phyloP scores from a whole-genome alignment of 139 green algal species.

The Chlorella ohadii region DNA sequence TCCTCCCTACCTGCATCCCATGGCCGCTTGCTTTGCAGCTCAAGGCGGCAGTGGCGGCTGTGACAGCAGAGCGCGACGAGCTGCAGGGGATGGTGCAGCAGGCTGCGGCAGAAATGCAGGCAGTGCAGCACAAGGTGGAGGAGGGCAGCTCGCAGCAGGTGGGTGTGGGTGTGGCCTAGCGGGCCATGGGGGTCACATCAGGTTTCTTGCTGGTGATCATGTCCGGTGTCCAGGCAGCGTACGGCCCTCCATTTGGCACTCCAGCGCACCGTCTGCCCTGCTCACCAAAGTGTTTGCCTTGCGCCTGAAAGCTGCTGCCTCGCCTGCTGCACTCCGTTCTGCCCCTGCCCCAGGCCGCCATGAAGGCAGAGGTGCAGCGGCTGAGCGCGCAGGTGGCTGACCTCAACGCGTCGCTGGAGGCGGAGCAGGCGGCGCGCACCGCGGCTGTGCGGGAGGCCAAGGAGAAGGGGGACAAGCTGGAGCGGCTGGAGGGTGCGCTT shows the following conservation, averaged over 20 bases:
- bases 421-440: background rate
- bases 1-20: too few species aligned
- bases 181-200: too few species aligned
- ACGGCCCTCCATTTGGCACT: too few species aligned
- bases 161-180: background rate
- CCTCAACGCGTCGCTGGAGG: slow-evolving; percentile 22
- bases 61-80: slow-evolving; percentile 41
- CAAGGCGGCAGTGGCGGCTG: slow-evolving; percentile 54
- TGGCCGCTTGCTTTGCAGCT: too few species aligned
- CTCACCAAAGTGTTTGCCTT: too few species aligned
- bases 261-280: too few species aligned
- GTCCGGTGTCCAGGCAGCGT: too few species aligned
- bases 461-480: slow-evolving; percentile 42
- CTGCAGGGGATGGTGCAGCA: slow-evolving; percentile 48
- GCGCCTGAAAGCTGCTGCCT: too few species aligned
- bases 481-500: slow-evolving; percentile 34
- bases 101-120: slow-evolving; percentile 14
- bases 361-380: background rate
- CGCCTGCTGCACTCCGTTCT: too few species aligned
- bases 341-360: slow-evolving; percentile 6
- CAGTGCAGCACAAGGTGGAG: background rate
- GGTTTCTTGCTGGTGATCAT: too few species aligned
- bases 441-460: slow-evolving; percentile 31
- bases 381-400: background rate
- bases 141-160: slow-evolving; percentile 19